Base-by-base conservation (phyloP, 352 stramenopile genomes). In the Globisporangium lucens region DNA sequence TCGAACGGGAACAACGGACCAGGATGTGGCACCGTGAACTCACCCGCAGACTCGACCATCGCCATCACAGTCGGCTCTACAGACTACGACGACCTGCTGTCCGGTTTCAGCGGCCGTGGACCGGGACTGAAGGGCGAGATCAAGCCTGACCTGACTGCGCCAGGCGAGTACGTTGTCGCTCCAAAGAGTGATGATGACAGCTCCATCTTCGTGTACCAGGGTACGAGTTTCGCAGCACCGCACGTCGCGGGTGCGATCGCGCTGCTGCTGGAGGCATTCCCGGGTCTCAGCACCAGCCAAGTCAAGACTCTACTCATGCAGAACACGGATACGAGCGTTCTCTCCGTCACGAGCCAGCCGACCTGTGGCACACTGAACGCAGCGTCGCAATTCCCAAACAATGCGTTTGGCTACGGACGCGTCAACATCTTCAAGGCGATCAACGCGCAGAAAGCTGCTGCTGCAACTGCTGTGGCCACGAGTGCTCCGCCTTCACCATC, bases 21-120 rank as follows among this genome's bases (percentile, higher is more conserved):
- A 0, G 72, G 65, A 4, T 89, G 80, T 24, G 69, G 67, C 7
- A 84, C 73, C 6, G 78, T 85, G 29, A 68, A 57, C 13, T 71
- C 74, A 3, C 80, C 79, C 3, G 76, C 76, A 0, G 80, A 86
- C 57, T 68, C 59, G 5, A 72, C 65, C 3, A 36, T 69, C 7
- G 75, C 73, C 12, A 83, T 89, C 63, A 74, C 75, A 4, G 79
- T 89, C 56, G 80, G 80, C 4, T 77, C 78, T 8, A 88, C 79
- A 0, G 81, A 73, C 35, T 68, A 67, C 27, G 67, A 62, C 3
- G 79, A 87, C 33, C 57, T 71, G 15, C 58, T 89, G 2, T 61
- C 70, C 1, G 20, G 57, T 1, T 72, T 75, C 17, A 85, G 75
- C 27, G 75, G 73, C 29, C 69, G 75, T 15, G 80, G 80, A 1